Conservation (phyloP, 2,329 filamentous ascomycete genomes). For the Exophiala alcalophila region DNA sequence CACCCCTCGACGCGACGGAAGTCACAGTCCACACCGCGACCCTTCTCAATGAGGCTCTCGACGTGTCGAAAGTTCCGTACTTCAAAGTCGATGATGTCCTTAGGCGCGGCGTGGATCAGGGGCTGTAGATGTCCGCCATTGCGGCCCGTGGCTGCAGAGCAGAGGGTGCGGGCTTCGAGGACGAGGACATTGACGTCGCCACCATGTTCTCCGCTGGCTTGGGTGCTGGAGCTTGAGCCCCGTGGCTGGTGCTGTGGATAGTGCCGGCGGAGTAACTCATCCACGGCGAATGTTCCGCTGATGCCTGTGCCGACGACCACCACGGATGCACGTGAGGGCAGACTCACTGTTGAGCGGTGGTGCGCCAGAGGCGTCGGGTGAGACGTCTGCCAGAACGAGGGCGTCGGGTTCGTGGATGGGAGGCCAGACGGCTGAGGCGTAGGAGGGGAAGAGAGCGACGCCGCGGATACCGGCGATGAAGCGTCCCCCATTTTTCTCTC, state of each 20-base stretch:
- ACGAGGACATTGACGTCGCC: constrained; percentile 34
- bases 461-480: background rate
- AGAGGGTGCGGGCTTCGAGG: constrained; percentile 46
- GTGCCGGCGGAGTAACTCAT: constrained; percentile 27
- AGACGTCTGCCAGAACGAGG: constrained; percentile 28
- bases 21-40: constrained; percentile 7
- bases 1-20: constrained; percentile 14
- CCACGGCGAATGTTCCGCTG: constrained; percentile 37
- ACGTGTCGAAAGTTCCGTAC: constrained; percentile 27
- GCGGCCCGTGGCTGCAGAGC: constrained; percentile 44
- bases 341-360: constrained; percentile 20
- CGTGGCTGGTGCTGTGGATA: background rate
- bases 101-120: constrained; percentile 39
- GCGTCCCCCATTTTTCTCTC: constrained; percentile 23
- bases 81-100: constrained; percentile 48
- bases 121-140: constrained; percentile 45
- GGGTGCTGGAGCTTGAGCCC: background rate
- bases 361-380: constrained; percentile 16
- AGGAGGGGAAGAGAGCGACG: background rate
- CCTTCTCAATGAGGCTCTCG: background rate
- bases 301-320: constrained; percentile 43
- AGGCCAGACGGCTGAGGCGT: constrained; percentile 10
- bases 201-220: background rate
- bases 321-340: constrained; percentile 33
- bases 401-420: constrained; percentile 13